Evolutionary conservation across 2,329 filamentous ascomycete genomes (phyloP).

Genomic region (Pyricularia pennisetigena): DNA sequence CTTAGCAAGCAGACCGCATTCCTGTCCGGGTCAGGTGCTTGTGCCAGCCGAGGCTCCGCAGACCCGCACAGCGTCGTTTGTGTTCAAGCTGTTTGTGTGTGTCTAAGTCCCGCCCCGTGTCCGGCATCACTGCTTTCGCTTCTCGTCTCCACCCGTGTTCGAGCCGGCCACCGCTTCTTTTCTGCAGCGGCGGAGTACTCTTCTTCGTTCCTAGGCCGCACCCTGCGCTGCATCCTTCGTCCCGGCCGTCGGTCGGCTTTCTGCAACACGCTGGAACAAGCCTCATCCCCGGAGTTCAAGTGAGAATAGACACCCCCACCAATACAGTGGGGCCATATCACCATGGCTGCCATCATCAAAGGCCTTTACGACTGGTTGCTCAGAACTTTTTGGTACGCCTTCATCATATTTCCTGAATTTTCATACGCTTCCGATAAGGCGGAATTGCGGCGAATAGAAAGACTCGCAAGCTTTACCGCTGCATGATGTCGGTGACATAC

Average conservation of each 20-base stretch:
- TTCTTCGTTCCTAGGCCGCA: background rate
- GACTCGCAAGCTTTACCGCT: background rate
- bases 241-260: background rate
- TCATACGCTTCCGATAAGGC: background rate
- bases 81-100: background rate
- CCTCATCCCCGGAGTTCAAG: background rate
- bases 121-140: background rate
- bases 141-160: background rate
- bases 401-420: background rate
- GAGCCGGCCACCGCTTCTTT: background rate
- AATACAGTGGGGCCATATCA: constrained; percentile 14
- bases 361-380: constrained; percentile 97
- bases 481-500: background rate
- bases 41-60: background rate
- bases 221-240: background rate
- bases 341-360: constrained; percentile 86
- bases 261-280: background rate
- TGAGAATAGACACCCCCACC: constrained; percentile 11
- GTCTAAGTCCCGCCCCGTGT: background rate
- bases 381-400: constrained; percentile 85
- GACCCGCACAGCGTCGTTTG: background rate
- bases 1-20: background rate
- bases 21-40: background rate
- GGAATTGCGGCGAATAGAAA: background rate
- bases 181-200: background rate